Evolutionary conservation across 768 basidiomycete genomes (phyloP), one percentile per base, ranked within the genome.

Genomic region (Kwoniella pini): DNA sequence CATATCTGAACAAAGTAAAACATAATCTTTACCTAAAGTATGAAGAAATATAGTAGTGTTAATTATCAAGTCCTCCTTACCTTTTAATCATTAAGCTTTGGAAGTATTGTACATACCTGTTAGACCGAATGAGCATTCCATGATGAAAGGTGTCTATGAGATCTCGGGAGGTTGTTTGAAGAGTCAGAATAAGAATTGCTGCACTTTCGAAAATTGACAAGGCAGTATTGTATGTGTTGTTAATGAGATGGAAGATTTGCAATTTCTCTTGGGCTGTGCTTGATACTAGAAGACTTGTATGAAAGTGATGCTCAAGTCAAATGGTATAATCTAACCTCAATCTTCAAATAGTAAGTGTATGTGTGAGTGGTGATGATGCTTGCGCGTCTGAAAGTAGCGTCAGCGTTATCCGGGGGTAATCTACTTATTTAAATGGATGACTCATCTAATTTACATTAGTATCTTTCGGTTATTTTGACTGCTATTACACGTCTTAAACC

Each of bases 51-150:
- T 5, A 9, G 36, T 7, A 44, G 44, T 19, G 15, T 38, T n/a
- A n/a, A n/a, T n/a, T 15, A 54, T 4, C 3, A 22, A 27, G 39
- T 22, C 19, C 13, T 24, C 5, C 40, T 5, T 6, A 7, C 7
- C 21, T 54, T 3, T 33, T 28, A 40, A 38, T 38, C 33, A 11
- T 40, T 11, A 5, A 52, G 9, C 17, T 33, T 38, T 10, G 24
- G 13, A 15, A 17, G 2, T n/a, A n/a, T n/a, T n/a, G n/a, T n/a
- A 65, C 72, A 39, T 46, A 73, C 76, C 76, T 17, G 85, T 89
- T 55, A 97, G 75, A 36, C 88, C 92, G 77, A 97, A 93, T 17
- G 90, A 91, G 53, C 86, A 89, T 76, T 96, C 92, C 91, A 96
- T 94, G 60, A 31, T 74, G 60, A 53, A 30, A 38, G 52, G 28